Evolutionary conservation across 768 basidiomycete genomes (phyloP), one percentile per base, ranked within the genome.

Genomic region (Leucocoprinus birnbaumii): DNA sequence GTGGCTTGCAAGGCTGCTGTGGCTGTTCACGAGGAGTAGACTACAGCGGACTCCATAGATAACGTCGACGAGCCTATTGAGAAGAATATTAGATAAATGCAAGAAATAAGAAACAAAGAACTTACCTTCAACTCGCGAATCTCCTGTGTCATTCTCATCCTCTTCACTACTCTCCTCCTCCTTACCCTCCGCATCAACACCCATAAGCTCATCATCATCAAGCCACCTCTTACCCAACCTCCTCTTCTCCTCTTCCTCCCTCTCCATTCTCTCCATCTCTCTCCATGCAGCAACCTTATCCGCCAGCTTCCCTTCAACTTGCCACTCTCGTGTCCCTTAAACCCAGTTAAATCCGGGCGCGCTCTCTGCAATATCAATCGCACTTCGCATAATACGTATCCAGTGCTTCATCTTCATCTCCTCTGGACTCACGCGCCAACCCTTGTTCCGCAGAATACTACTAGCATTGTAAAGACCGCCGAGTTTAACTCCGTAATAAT

Each of bases 41-140:
- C 57, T 74, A 74, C 42, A 93, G 74, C n/a, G 94, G 73, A 44
- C 75, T 78, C 55, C 83, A 83, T 37, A 96, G 75, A 62, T 93
- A 85, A 42, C 84, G 78, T 44, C 90, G 80, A 19, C 91, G 87
- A 49, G 83, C 85, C 87, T 91, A 65, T 14, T 60, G 48, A 57
- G 56, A 53, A 51, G 5, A 11, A 11, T 5, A 31, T 31, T 31
- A 44, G 38, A 60, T 31, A 31, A 31, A 41, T 59, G 58, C 46
- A 60, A 58, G 14, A 35, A 49, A 53, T n/a, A 19, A 57, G 35
- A 49, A 52, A 40, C 34, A 47, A 56, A 44, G 40, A 46, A 35
- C 49, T 61, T 70, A 91, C 91, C 85, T 91, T 93, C 51, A 95
- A 77, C n/a, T 79, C 86, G 62, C 79, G 84, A 35, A 95, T 81